Conservation (phyloP, 2,329 filamentous ascomycete genomes). For the Cadophora malorum region DNA sequence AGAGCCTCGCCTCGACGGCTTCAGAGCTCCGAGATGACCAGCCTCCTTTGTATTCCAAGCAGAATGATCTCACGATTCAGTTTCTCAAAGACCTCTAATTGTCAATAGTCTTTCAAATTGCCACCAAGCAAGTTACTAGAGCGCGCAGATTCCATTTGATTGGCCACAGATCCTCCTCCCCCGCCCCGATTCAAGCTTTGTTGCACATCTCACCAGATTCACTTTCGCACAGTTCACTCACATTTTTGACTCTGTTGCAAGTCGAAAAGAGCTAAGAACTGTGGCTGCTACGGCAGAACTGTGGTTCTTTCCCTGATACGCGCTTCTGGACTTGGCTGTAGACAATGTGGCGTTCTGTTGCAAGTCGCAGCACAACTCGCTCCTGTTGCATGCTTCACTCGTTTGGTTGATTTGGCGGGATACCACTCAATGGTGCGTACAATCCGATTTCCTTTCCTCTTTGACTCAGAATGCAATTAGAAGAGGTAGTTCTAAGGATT, state of each 20-base stretch:
- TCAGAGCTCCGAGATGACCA: too few species aligned
- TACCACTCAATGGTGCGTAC: background rate
- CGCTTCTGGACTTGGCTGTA: too few species aligned
- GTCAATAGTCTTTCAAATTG: too few species aligned
- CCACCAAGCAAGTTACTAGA: too few species aligned
- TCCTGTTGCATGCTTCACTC: background rate
- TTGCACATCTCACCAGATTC: background rate
- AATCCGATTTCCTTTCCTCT: background rate
- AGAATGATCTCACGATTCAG: too few species aligned
- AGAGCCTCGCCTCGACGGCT: too few species aligned
- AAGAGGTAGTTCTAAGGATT: too few species aligned
- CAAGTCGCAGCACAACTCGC: background rate
- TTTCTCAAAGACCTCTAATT: too few species aligned
- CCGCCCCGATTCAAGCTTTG: background rate
- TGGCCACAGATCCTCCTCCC: background rate
- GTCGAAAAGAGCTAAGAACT: background rate
- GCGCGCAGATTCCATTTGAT: background rate
- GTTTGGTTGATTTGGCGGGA: background rate
- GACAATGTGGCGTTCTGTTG: conserved; percentile 3
- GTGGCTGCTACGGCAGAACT: background rate
- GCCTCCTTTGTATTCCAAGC: too few species aligned
- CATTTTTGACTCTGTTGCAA: background rate
- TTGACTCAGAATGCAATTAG: too few species aligned
- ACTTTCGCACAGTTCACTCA: background rate
- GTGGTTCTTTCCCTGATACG: background rate